phyloP scores from a whole-genome alignment of 495 filamentous ascomycete genomes.

The Podospora anserina region DNA sequence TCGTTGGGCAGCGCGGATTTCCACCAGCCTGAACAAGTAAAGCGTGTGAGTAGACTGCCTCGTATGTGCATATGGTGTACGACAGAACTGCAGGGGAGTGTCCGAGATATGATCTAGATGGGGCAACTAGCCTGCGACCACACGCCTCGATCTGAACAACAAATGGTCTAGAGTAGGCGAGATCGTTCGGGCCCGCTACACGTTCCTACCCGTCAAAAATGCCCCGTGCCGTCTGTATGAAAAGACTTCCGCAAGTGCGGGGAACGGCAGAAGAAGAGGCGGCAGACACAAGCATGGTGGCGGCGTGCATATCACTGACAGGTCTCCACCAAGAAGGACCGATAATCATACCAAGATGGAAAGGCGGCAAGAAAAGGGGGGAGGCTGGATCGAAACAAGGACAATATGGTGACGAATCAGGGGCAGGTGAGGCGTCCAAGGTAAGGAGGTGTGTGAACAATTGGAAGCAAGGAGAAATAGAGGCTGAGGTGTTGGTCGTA shows the following conservation, averaged over 20 bases:
- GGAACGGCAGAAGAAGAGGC: constrained; percentile 6
- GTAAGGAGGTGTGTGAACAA: constrained; percentile 4
- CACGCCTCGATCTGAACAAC: neutral
- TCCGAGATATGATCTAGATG: neutral
- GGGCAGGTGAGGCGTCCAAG: neutral
- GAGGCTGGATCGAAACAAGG: constrained; percentile 3
- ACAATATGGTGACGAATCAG: neutral
- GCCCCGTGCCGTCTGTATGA: constrained; percentile 5
- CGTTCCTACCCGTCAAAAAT: constrained; percentile 2
- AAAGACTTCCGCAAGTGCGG: neutral
- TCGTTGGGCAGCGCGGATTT: constrained; percentile 89
- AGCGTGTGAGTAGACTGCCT: neutral
- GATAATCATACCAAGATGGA: constrained; percentile 15
- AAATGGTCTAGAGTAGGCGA: neutral
- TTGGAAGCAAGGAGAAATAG: neutral
- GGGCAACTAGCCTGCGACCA: neutral
- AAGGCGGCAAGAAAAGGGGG: constrained; percentile 1
- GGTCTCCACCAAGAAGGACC: constrained; percentile 13
- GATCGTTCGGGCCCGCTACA: constrained; percentile 3
- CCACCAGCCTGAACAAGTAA: constrained; percentile 59
- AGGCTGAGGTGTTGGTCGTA: neutral
- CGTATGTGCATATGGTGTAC: neutral
- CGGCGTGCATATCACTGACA: neutral
- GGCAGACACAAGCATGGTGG: neutral
- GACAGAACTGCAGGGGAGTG: neutral